Conservation (phyloP, 2,329 filamentous ascomycete species). For the Aureobasidium namibiae region DNA sequence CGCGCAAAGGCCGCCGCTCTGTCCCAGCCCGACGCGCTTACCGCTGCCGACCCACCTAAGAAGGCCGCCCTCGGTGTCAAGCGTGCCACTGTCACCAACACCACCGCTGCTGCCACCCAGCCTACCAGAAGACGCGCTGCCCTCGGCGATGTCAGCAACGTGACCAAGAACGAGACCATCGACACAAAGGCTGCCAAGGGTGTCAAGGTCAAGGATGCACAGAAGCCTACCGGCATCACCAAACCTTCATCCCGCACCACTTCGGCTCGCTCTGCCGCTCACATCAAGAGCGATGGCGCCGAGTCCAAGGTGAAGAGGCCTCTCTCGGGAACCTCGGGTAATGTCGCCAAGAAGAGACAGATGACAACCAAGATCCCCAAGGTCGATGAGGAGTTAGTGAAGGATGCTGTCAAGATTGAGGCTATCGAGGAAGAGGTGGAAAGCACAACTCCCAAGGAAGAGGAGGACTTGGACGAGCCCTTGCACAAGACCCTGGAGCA, state of each 20-base stretch:
- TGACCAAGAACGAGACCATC: conserved; percentile 63
- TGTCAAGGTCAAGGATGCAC: conserved; percentile 43
- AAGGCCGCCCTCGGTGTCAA: conserved; percentile 36
- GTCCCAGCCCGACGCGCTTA: conserved; percentile 32
- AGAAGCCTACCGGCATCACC: conserved; percentile 72
- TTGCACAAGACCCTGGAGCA: conserved; percentile 26
- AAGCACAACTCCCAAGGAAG: conserved; percentile 20
- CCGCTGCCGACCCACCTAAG: conserved; percentile 52
- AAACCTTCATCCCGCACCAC: conserved; percentile 53
- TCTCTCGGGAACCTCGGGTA: conserved; percentile 59
- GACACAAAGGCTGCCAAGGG: conserved; percentile 62
- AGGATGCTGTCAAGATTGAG: conserved; percentile 45
- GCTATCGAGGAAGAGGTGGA: conserved; percentile 24
- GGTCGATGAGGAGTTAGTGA: conserved; percentile 52
- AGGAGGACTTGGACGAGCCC: conserved; percentile 25
- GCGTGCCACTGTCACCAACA: conserved; percentile 31
- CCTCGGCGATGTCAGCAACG: conserved; percentile 91
- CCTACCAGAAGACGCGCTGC: conserved; percentile 66
- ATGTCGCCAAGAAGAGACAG: conserved; percentile 61
- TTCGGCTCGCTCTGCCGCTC: conserved; percentile 55
- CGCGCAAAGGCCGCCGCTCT: conserved; percentile 81
- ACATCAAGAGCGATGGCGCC: conserved; percentile 45
- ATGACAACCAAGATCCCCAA: conserved; percentile 45
- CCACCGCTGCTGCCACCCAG: conserved; percentile 38
- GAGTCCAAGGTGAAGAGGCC: conserved; percentile 60